Conservation (phyloP, 108 stramenopile species). For the Nitzschia sp. region DNA sequence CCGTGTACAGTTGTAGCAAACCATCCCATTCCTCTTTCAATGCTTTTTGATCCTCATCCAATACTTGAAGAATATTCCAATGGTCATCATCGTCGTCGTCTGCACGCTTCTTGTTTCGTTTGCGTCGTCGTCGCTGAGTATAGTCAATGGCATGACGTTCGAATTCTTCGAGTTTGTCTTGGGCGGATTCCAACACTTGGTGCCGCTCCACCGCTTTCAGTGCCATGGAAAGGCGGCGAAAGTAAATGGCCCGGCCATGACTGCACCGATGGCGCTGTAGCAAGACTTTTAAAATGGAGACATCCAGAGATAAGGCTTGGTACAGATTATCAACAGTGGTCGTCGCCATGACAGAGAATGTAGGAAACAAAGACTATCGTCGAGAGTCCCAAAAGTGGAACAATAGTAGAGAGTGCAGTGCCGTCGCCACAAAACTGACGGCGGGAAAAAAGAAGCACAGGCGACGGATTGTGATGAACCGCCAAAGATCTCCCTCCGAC, state of each 20-base stretch:
- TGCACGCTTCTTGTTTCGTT: conserved; percentile 1
- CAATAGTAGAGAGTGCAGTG: too few species aligned
- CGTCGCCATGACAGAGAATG: neutral
- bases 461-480: neutral
- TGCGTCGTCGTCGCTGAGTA: neutral
- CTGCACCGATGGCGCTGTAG: conserved; percentile 59
- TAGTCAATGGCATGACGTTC: conserved; percentile 11
- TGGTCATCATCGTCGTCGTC: conserved; percentile 10
- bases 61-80: neutral
- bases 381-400: too few species aligned
- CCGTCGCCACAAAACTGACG: too few species aligned
- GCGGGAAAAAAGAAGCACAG: neutral
- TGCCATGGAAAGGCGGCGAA: conserved; percentile 62
- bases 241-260: conserved; percentile 74
- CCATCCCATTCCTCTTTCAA: conserved; percentile 8
- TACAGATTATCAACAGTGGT: neutral
- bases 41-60: conserved; percentile 5
- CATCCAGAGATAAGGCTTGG: conserved; percentile 57
- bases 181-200: conserved; percentile 15
- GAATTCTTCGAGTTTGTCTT: conserved; percentile 6
- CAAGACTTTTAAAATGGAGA: conserved; percentile 55
- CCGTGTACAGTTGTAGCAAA: conserved; percentile 5
- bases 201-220: conserved; percentile 14
- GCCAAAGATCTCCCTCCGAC: neutral
- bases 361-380: too few species aligned